Evolutionary conservation across 2,329 filamentous ascomycete genomes (phyloP).

Genomic region (Daldinia sp.): DNA sequence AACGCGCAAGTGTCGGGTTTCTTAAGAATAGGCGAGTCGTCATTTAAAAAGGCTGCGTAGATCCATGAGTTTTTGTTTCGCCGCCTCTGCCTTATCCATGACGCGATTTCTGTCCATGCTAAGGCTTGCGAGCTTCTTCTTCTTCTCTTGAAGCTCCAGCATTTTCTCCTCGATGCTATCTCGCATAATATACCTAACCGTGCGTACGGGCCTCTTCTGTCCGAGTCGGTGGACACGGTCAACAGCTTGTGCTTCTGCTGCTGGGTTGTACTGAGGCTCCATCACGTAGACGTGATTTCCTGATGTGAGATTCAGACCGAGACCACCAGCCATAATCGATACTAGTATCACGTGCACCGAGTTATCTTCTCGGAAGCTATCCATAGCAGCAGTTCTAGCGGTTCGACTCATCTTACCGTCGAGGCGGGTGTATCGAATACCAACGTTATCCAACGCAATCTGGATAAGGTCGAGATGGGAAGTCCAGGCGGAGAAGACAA

Average conservation of each 20-base stretch:
- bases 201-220: constrained; percentile 88
- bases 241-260: constrained; percentile 91
- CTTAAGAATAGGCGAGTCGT: constrained; percentile 13
- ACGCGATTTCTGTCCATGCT: constrained; percentile 71
- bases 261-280: constrained; percentile 98
- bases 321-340: constrained; percentile 89
- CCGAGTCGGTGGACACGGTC: constrained; percentile 92
- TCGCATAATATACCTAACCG: constrained; percentile 88
- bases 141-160: constrained; percentile 87
- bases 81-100: constrained; percentile 65
- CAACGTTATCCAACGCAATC: constrained; percentile 73
- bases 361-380: constrained; percentile 77
- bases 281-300: constrained; percentile 93
- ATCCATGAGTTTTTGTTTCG: constrained; percentile 69
- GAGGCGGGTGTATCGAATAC: constrained; percentile 78
- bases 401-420: constrained; percentile 87
- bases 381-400: constrained; percentile 77
- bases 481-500: constrained; percentile 97
- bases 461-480: constrained; percentile 92
- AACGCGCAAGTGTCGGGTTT: neutral
- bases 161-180: constrained; percentile 95
- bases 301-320: constrained; percentile 88
- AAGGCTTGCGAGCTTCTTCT: constrained; percentile 87
- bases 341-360: constrained; percentile 83
- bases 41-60: constrained; percentile 66